These are phyloP conservation scores for Filosporella fistucella DNA, from an alignment of 495 filamentous ascomycete species.

Conservation along the genomic window DNA sequence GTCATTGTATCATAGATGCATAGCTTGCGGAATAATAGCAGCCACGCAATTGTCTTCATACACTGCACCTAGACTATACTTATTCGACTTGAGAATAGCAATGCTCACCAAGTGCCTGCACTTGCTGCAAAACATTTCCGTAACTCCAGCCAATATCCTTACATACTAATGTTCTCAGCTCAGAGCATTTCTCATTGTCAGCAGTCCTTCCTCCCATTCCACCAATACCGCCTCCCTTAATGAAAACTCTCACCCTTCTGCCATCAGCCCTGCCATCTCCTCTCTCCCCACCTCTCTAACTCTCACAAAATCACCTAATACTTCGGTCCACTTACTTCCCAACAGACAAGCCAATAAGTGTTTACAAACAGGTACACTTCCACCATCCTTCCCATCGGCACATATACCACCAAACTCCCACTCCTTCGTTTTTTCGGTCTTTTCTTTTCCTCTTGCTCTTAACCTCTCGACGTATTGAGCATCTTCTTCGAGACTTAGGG, in stretches of 20 bases:
- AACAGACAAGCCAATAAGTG: constrained; percentile 83
- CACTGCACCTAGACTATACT: not conserved
- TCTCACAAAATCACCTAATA: constrained; percentile 52
- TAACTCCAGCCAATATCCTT: not conserved
- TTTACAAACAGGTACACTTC: constrained; percentile 67
- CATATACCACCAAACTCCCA: constrained; percentile 22
- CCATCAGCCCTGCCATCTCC: constrained; percentile 75
- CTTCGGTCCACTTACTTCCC: constrained; percentile 55
- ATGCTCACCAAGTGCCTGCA: too few species aligned
- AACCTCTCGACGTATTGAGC: not conserved
- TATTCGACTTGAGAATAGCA: too few species aligned
- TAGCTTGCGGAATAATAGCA: constrained; percentile 17
- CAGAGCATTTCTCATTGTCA: not conserved
- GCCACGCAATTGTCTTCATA: constrained; percentile 12
- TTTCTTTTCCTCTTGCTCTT: constrained; percentile 9
- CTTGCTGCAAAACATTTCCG: too few species aligned
- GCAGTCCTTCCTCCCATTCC: not conserved
- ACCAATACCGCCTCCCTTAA: not conserved
- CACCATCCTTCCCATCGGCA: constrained; percentile 23
- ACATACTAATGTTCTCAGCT: too few species aligned
- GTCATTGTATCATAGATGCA: constrained; percentile 25
- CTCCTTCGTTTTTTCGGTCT: constrained; percentile 20
- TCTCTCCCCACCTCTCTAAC: constrained; percentile 50
- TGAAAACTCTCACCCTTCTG: constrained; percentile 18
- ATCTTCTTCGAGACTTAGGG: not conserved